Base-by-base conservation (phyloP, 441 rosid genomes). In the Monsonia emarginata region DNA sequence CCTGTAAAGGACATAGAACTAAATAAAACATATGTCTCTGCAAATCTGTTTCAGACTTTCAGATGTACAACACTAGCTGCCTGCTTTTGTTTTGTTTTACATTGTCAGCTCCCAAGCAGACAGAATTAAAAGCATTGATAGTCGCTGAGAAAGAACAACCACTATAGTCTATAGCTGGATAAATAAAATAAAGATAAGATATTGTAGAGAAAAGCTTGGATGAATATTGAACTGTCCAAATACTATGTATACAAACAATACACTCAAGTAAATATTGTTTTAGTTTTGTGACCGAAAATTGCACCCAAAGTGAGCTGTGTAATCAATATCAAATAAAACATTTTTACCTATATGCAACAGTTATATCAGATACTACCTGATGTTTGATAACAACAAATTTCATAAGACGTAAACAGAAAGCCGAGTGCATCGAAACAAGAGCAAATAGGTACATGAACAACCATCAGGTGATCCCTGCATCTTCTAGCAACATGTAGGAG, bases 1-100 rank as follows among this genome's bases (percentile, higher is more conserved):
- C 85, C 98, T 93, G 83, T 5, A 61, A 58, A 63, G 19, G 18
- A 67, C 13, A 69, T 4, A 44, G 60, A 71, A 22, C 14, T 32
- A 10, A 54, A 26, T 44, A 38, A 68, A 54, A 13, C 11, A 44
- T 13, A 48, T 1, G 28, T 36, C 10, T 30, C 8, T 34, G 40
- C 40, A 34, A 32, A n/a, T n/a, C n/a, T n/a, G n/a, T n/a, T n/a
- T n/a, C n/a, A n/a, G n/a, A n/a, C n/a, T n/a, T n/a, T n/a, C n/a
- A n/a, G n/a, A n/a, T n/a, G n/a, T n/a, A n/a, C n/a, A n/a, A n/a
- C n/a, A n/a, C n/a, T n/a, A n/a, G n/a, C n/a, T n/a, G n/a, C n/a
- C n/a, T n/a, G n/a, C n/a, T n/a, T n/a, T n/a, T n/a, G n/a, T n/a
- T n/a, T n/a, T n/a, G n/a, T n/a, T n/a, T n/a, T n/a, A n/a, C n/a